Base-by-base conservation (phyloP, 108 stramenopile genomes). In the Mediolabrus comicus region DNA sequence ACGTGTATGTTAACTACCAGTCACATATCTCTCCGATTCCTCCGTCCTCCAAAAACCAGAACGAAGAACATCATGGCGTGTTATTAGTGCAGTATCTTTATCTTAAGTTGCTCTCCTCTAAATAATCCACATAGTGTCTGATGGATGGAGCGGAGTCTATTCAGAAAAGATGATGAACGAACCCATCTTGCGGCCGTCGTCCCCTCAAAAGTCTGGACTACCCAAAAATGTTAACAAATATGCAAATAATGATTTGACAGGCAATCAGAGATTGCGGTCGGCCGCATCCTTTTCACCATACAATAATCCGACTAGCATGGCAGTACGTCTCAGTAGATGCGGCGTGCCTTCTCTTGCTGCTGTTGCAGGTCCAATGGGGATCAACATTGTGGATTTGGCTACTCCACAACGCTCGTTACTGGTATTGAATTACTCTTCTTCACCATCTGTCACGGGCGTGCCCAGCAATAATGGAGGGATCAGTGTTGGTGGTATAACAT, bases 331-430 rank as follows among this genome's bases (percentile, higher is more conserved):
- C 7, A 46, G 55, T 33, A 31, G n/a, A 41, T 32, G 36, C 33
- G 30, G 51, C 32, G 11, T 17, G 17, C 54, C 63, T 9, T 69
- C 69, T 7, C 19, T 76, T 29, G 75, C 60, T 0, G 75, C 75
- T 2, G 41, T 76, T 34, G 68, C 75, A 17, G 68, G 69, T 34
- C 69, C 75, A 5, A 71, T 71, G 69, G 68, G 75, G 0, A 71
- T 76, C 16, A 65, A 59, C 24, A 32, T 76, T 25, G 17, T 76
- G 5, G 69, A 76, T 39, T 27, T 71, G 12, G 25, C 32, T 16
- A 33, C 39, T 24, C 75, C 75, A 4, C 75, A 76, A 16, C 52
- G 62, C 32, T 68, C 75, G 2, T 53, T 62, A 36, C 13, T 76
- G 54, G 75, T 76, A 8, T 29, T 76, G 24, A 57, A 76, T 46